These are phyloP conservation scores for Nothopassalora personata DNA, from an alignment of 2,329 filamentous ascomycete species.

Conservation along the genomic window DNA sequence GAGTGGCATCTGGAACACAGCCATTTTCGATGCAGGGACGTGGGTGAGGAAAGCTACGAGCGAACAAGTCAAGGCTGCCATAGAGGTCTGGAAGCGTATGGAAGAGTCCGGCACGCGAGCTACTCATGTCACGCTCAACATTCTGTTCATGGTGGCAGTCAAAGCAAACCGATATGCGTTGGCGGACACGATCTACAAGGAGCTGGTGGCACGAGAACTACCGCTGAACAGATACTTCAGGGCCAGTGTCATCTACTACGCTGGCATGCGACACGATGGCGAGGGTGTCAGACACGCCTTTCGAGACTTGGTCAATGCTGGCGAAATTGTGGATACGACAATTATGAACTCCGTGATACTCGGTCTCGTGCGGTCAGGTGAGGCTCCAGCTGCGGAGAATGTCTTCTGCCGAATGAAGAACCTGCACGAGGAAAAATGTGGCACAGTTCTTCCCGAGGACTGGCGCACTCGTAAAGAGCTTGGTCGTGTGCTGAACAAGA, in stretches of 20 bases:
- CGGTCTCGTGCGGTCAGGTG: conserved; percentile 69
- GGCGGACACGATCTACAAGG: conserved; percentile 76
- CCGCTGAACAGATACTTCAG: conserved; percentile 73
- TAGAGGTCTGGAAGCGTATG: conserved; percentile 86
- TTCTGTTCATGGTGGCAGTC: conserved; percentile 82
- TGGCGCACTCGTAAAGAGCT: conserved; percentile 42
- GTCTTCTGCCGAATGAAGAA: conserved; percentile 81
- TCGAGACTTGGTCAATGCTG: conserved; percentile 71
- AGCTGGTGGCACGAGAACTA: conserved; percentile 68
- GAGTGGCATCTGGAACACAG: conserved; percentile 72
- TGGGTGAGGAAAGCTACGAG: conserved; percentile 58
- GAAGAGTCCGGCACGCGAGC: conserved; percentile 63
- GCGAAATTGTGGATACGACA: conserved; percentile 81
- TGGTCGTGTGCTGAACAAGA: conserved; percentile 44
- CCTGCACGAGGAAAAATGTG: conserved; percentile 42
- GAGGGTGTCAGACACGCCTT: conserved; percentile 72
- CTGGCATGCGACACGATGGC: conserved; percentile 69
- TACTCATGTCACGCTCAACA: conserved; percentile 82
- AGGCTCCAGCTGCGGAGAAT: conserved; percentile 69
- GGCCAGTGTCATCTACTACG: conserved; percentile 75
- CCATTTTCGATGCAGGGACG: conserved; percentile 71
- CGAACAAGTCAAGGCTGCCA: conserved; percentile 59
- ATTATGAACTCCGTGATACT: conserved; percentile 83
- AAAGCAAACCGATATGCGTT: conserved; percentile 79
- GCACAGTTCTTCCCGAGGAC: conserved; percentile 29